These are phyloP conservation scores for Tetracladium maxilliforme DNA, from an alignment of 2,329 filamentous ascomycete genomes.

Conservation along the genomic window DNA sequence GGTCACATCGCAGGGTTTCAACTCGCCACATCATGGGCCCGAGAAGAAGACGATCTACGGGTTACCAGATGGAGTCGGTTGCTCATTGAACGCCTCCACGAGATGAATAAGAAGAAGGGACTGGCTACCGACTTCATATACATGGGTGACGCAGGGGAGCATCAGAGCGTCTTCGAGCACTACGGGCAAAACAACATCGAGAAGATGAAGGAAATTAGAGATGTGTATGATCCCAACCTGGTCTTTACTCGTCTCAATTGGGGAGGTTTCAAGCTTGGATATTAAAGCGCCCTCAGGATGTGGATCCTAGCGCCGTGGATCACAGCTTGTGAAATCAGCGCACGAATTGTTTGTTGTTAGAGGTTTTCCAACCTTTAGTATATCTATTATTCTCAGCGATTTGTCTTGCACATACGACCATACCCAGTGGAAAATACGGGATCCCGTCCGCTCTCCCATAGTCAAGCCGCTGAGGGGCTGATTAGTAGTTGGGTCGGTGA, in stretches of 20 bases:
- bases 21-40: slow-evolving; percentile 19
- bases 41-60: slow-evolving; percentile 18
- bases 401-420: too few species aligned
- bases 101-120: slow-evolving; percentile 11
- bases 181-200: slow-evolving; percentile 17
- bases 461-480: too few species aligned
- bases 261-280: slow-evolving; percentile 8
- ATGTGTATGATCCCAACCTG: slow-evolving; percentile 15
- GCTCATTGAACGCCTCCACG: slow-evolving; percentile 14
- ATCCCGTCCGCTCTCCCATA: too few species aligned
- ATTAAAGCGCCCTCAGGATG: too few species aligned
- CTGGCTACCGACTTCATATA: slow-evolving; percentile 19
- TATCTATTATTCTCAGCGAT: too few species aligned
- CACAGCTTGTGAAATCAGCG: too few species aligned
- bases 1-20: slow-evolving; percentile 25
- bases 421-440: too few species aligned
- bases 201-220: slow-evolving; percentile 14
- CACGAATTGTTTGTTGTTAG: too few species aligned
- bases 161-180: slow-evolving; percentile 17
- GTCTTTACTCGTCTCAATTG: slow-evolving; percentile 11
- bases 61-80: slow-evolving; percentile 16
- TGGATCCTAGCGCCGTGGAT: too few species aligned
- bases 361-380: too few species aligned
- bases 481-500: too few species aligned
- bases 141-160: slow-evolving; percentile 20